Conservation (phyloP, 371 early-diverging fungal species). For the Mucor lusitanicus region DNA sequence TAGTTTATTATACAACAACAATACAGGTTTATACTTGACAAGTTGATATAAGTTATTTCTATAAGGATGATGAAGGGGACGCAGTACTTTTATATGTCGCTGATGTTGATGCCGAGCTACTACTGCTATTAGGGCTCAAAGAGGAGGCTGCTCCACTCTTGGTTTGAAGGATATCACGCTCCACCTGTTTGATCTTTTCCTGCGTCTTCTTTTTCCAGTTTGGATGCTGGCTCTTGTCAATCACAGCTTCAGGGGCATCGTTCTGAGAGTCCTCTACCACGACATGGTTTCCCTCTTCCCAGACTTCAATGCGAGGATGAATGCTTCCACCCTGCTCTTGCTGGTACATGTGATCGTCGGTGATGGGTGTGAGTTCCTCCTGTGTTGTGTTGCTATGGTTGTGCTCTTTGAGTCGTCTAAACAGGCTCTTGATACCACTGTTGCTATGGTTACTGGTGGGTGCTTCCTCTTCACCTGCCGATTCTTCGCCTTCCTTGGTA, state of each 20-base stretch:
- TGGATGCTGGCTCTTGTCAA: background rate
- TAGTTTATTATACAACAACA: too few species aligned
- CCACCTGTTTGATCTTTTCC: background rate
- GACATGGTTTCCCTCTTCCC: slow-evolving; percentile 35
- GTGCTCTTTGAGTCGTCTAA: slow-evolving; percentile 3
- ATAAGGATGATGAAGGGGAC: background rate
- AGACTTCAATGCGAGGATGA: slow-evolving; percentile 36
- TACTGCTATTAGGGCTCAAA: too few species aligned
- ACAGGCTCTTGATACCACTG: background rate
- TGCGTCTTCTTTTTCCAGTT: slow-evolving; percentile 9
- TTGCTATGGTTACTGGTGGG: background rate
- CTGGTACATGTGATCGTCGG: background rate
- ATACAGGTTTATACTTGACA: too few species aligned
- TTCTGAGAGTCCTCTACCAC: slow-evolving; percentile 26
- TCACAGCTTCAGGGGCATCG: background rate
- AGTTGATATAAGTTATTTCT: background rate
- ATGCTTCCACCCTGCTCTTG: background rate
- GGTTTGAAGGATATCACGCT: background rate
- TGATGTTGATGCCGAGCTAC: background rate
- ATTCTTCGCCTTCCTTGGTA: background rate
- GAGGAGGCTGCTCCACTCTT: background rate
- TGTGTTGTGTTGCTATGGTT: background rate
- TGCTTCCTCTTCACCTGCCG: slow-evolving; percentile 6
- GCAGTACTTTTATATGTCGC: background rate
- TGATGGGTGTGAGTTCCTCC: background rate